Percentiles rank a stretch among this genome's conserved stretches.
These are phyloP conservation scores for Candida nemodendra DNA, from an alignment of 805 yeast genomes.

Conservation along the genomic window DNA sequence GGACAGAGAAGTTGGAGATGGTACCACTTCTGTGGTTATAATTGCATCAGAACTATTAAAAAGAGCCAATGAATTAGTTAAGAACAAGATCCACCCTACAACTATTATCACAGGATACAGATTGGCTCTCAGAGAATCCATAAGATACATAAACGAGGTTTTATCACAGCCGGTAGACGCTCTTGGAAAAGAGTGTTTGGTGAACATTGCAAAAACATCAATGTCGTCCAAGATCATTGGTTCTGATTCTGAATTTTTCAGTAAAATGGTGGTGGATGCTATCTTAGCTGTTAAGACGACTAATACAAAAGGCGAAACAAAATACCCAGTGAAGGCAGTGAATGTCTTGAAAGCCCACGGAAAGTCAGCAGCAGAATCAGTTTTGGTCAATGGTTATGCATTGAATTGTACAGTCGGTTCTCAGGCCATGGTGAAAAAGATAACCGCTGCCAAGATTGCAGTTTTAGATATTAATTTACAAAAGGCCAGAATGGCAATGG, in stretches of 20 bases:
- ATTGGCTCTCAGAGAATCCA: constrained; percentile 88
- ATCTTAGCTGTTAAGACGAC: constrained; percentile 91
- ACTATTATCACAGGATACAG: constrained; percentile 96
- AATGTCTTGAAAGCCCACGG: constrained; percentile 97
- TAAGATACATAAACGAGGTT: constrained; percentile 80
- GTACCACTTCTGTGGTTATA: constrained; percentile 96
- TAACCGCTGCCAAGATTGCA: constrained; percentile 76
- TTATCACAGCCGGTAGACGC: constrained; percentile 76
- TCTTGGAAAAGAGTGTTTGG: constrained; percentile 78
- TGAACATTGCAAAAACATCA: constrained; percentile 92
- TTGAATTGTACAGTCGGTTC: constrained; percentile 95
- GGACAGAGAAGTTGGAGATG: constrained; percentile 98
- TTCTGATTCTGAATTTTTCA: constrained; percentile 85
- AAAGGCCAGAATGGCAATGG: constrained; percentile 96
- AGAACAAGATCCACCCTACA: constrained; percentile 94
- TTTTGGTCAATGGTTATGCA: constrained; percentile 90
- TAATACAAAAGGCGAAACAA: constrained; percentile 81
- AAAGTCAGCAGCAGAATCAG: constrained; percentile 82
- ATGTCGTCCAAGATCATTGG: constrained; percentile 98
- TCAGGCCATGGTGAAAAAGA: constrained; percentile 86
- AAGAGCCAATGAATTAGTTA: constrained; percentile 91
- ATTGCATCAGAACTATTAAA: constrained; percentile 90
- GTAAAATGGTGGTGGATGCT: constrained; percentile 90
- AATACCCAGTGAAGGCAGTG: constrained; percentile 96
- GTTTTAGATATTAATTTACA: constrained; percentile 90